Evolutionary conservation across 1,139 yeast genomes (phyloP).

Genomic region (Pichia sp.): DNA sequence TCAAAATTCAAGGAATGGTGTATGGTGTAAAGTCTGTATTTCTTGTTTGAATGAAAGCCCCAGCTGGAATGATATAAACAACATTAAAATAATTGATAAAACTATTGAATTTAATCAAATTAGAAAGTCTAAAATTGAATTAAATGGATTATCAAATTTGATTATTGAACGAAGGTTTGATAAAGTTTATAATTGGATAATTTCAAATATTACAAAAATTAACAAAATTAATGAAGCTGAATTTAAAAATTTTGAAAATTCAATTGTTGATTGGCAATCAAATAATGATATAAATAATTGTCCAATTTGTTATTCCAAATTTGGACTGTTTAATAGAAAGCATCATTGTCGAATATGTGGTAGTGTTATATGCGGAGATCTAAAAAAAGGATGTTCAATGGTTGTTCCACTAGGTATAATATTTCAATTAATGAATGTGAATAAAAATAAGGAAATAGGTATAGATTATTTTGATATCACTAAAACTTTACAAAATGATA

Average conservation of each 20-base stretch:
- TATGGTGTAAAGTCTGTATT: constrained; percentile 68
- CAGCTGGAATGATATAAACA: constrained; percentile 39
- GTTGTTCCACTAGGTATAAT: constrained; percentile 55
- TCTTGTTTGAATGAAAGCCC: constrained; percentile 53
- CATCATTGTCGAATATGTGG: constrained; percentile 72
- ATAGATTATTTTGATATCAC: neutral
- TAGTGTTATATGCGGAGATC: constrained; percentile 67
- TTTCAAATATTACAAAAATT: constrained; percentile 3
- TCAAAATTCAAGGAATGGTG: constrained; percentile 35
- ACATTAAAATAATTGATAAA: constrained; percentile 37
- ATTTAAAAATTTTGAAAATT: constrained; percentile 36
- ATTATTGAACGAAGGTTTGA: constrained; percentile 61
- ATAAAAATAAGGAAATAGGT: neutral
- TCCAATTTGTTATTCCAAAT: constrained; percentile 53
- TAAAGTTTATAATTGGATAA: constrained; percentile 28
- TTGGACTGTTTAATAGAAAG: constrained; percentile 49
- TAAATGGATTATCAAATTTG: constrained; percentile 43
- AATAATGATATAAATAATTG: constrained; percentile 51
- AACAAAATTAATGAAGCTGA: constrained; percentile 6
- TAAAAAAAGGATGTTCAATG: constrained; percentile 58
- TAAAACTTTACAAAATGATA: constrained; percentile 1
- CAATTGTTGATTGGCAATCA: constrained; percentile 64
- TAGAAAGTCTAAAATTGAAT: constrained; percentile 39
- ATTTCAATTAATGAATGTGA: constrained; percentile 32
- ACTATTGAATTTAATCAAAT: constrained; percentile 38